A percentile compares a stretch with the other conserved stretches of the same genome.
phyloP scores from a whole-genome alignment of 2,329 filamentous ascomycete species.

The Trichoderma atrobrunneum region DNA sequence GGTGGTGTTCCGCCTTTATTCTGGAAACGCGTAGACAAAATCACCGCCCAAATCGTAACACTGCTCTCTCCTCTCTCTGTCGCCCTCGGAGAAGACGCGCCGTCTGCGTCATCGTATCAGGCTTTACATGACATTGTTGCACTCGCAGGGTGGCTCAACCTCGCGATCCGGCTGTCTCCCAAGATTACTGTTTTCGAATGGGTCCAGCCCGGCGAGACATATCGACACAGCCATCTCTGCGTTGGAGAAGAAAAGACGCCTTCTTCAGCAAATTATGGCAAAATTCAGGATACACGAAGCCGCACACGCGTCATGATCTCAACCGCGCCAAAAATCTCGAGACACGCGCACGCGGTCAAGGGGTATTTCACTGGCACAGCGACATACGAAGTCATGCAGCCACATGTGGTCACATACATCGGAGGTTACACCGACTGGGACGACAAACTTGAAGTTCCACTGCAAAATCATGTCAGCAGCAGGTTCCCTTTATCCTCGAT shows the following conservation, averaged over 20 bases:
- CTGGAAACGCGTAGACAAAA: slow-evolving; percentile 32
- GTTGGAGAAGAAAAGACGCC: slow-evolving; percentile 19
- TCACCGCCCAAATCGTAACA: slow-evolving; percentile 25
- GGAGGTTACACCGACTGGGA: slow-evolving; percentile 26
- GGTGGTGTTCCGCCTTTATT: slow-evolving; percentile 28
- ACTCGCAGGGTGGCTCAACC: slow-evolving; percentile 32
- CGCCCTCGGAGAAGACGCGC: slow-evolving; percentile 21
- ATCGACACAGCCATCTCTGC: slow-evolving; percentile 25
- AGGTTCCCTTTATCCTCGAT: not conserved
- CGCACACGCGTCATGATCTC: slow-evolving; percentile 34
- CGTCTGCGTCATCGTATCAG: slow-evolving; percentile 25
- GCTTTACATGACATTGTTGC: slow-evolving; percentile 31
- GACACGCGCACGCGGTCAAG: slow-evolving; percentile 21
- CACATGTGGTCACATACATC: slow-evolving; percentile 32
- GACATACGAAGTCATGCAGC: slow-evolving; percentile 26
- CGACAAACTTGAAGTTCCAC: slow-evolving; percentile 19
- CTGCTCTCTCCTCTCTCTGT: slow-evolving; percentile 29
- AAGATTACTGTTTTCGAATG: slow-evolving; percentile 29
- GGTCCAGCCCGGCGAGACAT: slow-evolving; percentile 30
- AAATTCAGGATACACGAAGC: not conserved
- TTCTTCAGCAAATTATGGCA: not conserved
- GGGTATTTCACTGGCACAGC: slow-evolving; percentile 20
- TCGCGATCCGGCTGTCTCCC: slow-evolving; percentile 28
- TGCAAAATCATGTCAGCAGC: not conserved
- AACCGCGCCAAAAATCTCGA: slow-evolving; percentile 28